Percentiles rank a stretch among this genome's conserved stretches.
phyloP scores from a whole-genome alignment of 495 filamentous ascomycete genomes.

The Umbilicaria muhlenbergii region DNA sequence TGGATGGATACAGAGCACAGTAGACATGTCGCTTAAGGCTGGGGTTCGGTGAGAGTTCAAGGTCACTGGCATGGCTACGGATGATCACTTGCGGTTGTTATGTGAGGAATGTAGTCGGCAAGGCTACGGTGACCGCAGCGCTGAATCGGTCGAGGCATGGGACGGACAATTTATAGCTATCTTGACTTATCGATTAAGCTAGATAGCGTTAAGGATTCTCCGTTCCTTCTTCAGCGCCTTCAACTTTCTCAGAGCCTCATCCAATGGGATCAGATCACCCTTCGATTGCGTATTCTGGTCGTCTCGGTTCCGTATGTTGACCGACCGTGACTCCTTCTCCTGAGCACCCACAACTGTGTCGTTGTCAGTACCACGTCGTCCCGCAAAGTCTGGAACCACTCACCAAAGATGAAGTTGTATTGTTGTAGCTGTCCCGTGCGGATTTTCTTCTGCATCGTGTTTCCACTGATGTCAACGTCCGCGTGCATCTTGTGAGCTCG shows the following conservation, averaged over 20 bases:
- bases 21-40: too few species aligned
- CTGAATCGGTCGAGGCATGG: too few species aligned
- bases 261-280: conserved; percentile 54
- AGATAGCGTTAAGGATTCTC: conserved; percentile 36
- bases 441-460: conserved; percentile 95
- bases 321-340: conserved; percentile 58
- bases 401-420: conserved; percentile 86
- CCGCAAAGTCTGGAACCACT: conserved; percentile 8
- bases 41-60: too few species aligned
- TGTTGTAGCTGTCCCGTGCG: conserved; percentile 70
- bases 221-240: conserved; percentile 50
- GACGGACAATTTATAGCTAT: too few species aligned
- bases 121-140: too few species aligned
- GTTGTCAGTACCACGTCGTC: neutral
- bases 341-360: conserved; percentile 62
- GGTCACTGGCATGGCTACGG: too few species aligned
- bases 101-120: too few species aligned
- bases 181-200: too few species aligned
- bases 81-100: too few species aligned
- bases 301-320: conserved; percentile 87
- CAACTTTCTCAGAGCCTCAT: conserved; percentile 66
- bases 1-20: too few species aligned
- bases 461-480: conserved; percentile 76
- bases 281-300: conserved; percentile 66
- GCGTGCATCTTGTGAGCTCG: conserved; percentile 47